phyloP scores from a whole-genome alignment of 2,329 filamentous ascomycete species.

The Aureobasidium subglaciale region DNA sequence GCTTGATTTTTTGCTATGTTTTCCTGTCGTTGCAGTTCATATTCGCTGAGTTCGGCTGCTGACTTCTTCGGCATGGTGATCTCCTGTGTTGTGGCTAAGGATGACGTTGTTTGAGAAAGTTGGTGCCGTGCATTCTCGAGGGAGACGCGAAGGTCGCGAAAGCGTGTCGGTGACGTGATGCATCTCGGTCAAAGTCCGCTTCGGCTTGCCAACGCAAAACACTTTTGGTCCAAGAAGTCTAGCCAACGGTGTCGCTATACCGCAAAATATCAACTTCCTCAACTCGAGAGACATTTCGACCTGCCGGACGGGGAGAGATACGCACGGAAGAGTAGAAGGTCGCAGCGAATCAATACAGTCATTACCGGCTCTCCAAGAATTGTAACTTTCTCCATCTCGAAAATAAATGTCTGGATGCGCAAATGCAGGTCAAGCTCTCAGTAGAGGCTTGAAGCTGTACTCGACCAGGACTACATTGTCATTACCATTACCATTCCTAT shows the following conservation, averaged over 20 bases:
- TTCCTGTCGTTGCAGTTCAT: constrained; percentile 75
- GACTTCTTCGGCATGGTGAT: constrained; percentile 27
- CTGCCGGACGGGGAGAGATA: background rate
- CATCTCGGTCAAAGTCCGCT: background rate
- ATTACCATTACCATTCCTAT: background rate
- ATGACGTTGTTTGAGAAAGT: constrained; percentile 9
- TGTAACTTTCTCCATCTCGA: background rate
- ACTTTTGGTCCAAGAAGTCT: background rate
- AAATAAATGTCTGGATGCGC: constrained; percentile 12
- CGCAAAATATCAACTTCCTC: background rate
- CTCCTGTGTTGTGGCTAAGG: constrained; percentile 16
- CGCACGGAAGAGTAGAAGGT: background rate
- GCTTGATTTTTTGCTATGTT: constrained; percentile 85
- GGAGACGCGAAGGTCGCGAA: constrained; percentile 5
- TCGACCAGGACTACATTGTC: too few relatives aligned
- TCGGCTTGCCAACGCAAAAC: background rate
- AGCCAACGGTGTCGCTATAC: background rate
- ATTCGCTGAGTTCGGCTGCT: constrained; percentile 62
- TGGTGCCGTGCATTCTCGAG: background rate
- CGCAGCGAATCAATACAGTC: too few relatives aligned
- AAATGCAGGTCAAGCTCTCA: constrained; percentile 5
- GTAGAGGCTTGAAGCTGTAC: constrained; percentile 1
- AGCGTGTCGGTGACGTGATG: constrained; percentile 4
- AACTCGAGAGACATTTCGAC: background rate
- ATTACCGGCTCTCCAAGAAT: background rate